Base-by-base conservation (phyloP, 192 early-diverging fungal genomes). In the Entomortierella beljakovae region DNA sequence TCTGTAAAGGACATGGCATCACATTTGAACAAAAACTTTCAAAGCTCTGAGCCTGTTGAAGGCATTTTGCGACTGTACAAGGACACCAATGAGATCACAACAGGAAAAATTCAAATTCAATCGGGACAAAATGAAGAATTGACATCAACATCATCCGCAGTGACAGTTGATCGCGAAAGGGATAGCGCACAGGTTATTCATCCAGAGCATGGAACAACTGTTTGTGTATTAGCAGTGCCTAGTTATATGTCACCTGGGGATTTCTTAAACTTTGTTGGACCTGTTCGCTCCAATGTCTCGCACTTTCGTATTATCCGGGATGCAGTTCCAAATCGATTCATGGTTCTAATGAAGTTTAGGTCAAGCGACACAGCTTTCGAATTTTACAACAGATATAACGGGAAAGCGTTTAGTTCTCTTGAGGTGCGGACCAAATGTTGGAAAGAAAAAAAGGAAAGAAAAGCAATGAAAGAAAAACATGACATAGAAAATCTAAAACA, bases 211-310 rank as follows among this genome's bases (percentile, higher is more conserved):
- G 74, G 56, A 32, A 85, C 83, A 22, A 69, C 88, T 20, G 77
- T 98, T 6, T 89, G 90, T 56, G 87, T 96, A 1, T 82, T 98
- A 22, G 94, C 94, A 31, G 94, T 98, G 3, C 98, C 98, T 0
- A 85, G 89, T 0, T 96, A 95, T 80, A 91, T 96, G 89, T 91
- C 93, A 23, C 86, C 96, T 7, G 90, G 92, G 6, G 98, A 98
- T 80, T 94, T 98, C 83, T 76, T 98, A 26, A 86, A 89, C 7
- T 96, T 96, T 80, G 85, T 96, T 7, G 94, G 92, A 6, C 81
- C 93, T 10, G 88, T 89, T 25, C 81, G 83, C 20, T 70, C 87
- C n/a, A 80, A 82, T 35, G 92, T 98, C 13, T 83, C 87, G 9
- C 93, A 97, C 43, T 86, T 95, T 46, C 90, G 96, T 15, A 88